Conservation (phyloP, 306 rosid genomes). For the Vigna hirtella region DNA sequence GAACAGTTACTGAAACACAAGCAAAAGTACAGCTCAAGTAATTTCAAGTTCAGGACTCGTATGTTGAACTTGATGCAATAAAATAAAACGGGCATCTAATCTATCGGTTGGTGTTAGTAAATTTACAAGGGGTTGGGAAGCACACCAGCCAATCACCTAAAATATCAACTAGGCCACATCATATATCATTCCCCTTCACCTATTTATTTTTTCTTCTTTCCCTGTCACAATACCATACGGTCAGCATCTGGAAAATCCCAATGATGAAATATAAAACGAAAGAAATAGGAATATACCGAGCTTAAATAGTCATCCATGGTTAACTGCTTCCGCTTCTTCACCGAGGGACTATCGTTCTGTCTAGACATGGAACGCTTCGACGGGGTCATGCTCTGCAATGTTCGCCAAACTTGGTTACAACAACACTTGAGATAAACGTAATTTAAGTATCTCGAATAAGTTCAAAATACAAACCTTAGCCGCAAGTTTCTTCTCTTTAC, state of each 20-base stretch:
- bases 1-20: too few relatives aligned
- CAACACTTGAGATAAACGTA: slow-evolving; percentile 5
- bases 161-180: neutral
- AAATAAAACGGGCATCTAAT: slow-evolving; percentile 25
- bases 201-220: slow-evolving; percentile 78
- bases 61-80: slow-evolving; percentile 14
- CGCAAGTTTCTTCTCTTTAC: slow-evolving; percentile 98
- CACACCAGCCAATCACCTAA: neutral
- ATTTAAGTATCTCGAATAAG: neutral
- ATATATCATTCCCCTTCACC: neutral
- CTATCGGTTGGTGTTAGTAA: slow-evolving; percentile 26
- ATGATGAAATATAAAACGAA: neutral
- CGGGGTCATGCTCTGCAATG: slow-evolving; percentile 82
- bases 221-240: slow-evolving; percentile 59
- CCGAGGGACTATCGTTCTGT: slow-evolving; percentile 76
- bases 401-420: slow-evolving; percentile 5
- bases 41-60: neutral
- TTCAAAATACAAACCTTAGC: slow-evolving; percentile 67
- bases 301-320: slow-evolving; percentile 79
- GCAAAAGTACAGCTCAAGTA: neutral
- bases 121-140: slow-evolving; percentile 21
- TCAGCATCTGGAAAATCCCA: slow-evolving; percentile 35
- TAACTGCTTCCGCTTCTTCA: slow-evolving; percentile 87
- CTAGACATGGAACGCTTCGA: slow-evolving; percentile 78
- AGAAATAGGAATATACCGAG: slow-evolving; percentile 54